phyloP scores from a whole-genome alignment of 768 basidiomycete species.

The Trametes cubensis region DNA sequence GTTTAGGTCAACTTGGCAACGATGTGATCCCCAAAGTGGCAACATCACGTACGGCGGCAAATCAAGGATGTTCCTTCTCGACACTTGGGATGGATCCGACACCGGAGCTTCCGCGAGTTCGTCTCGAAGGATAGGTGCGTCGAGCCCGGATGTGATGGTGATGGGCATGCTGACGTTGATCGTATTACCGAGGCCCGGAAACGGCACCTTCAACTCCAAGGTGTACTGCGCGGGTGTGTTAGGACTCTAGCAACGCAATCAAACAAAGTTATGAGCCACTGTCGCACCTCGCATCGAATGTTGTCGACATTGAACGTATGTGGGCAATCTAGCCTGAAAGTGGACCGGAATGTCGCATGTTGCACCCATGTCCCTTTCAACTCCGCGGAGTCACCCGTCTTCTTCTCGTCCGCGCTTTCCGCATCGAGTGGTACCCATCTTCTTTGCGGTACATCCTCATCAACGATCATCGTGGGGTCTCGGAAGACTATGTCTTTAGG shows the following conservation, averaged over 20 bases:
- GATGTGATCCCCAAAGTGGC: no score
- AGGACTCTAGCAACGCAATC: no score
- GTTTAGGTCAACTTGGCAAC: no score
- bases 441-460: background rate
- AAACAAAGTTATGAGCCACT: no score
- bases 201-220: slow-evolving; percentile 15
- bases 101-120: no score
- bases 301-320: slow-evolving; percentile 21
- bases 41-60: background rate
- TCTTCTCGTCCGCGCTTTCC: background rate
- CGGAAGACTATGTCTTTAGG: background rate
- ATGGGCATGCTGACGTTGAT: slow-evolving; percentile 16
- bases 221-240: slow-evolving; percentile 4
- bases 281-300: slow-evolving; percentile 14
- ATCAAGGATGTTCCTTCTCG: background rate
- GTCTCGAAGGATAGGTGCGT: background rate
- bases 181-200: slow-evolving; percentile 22
- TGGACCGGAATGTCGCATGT: slow-evolving; percentile 16
- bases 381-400: background rate
- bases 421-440: slow-evolving; percentile 3
- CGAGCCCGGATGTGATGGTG: slow-evolving; percentile 16
- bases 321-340: slow-evolving; percentile 15
- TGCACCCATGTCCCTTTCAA: slow-evolving; percentile 23
- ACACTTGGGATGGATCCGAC: background rate
- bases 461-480: background rate